Evolutionary conservation across 2,329 filamentous ascomycete genomes (phyloP).

Genomic region (Trichoderma gracile): DNA sequence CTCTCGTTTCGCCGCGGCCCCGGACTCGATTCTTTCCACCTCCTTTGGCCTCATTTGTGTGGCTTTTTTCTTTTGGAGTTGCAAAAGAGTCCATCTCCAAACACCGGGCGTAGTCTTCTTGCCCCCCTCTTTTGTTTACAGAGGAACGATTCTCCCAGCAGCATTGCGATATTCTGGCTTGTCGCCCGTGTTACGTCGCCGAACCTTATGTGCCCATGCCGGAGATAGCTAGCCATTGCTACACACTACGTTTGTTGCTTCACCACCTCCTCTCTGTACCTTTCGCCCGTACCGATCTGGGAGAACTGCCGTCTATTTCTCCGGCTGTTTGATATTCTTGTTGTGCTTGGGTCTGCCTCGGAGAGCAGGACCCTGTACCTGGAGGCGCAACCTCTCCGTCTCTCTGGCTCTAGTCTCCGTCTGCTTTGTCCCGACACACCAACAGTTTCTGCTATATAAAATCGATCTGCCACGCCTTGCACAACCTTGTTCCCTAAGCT

Average conservation of each 20-base stretch:
- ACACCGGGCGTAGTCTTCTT: background rate
- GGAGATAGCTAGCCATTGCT: slow-evolving; percentile 22
- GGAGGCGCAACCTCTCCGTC: slow-evolving; percentile 5
- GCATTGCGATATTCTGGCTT: slow-evolving; percentile 12
- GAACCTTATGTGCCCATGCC: slow-evolving; percentile 14
- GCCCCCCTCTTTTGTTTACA: background rate
- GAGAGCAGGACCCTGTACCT: background rate
- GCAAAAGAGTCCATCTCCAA: background rate
- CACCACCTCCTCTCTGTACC: background rate
- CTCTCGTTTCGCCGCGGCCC: slow-evolving; percentile 18
- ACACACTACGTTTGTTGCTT: slow-evolving; percentile 3
- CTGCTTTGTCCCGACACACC: slow-evolving; percentile 1
- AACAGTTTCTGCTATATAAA: slow-evolving; percentile 5
- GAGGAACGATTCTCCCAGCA: background rate
- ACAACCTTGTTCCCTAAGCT: background rate
- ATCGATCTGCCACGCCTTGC: slow-evolving; percentile 15
- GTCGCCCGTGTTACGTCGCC: slow-evolving; percentile 16
- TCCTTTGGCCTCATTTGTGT: background rate
- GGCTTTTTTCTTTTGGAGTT: slow-evolving; percentile 1
- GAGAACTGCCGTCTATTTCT: background rate
- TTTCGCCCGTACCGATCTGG: background rate
- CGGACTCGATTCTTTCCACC: background rate
- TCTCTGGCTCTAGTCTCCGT: slow-evolving; percentile 5
- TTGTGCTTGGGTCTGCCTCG: background rate
- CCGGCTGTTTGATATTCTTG: background rate